Base-by-base conservation (phyloP, 108 stramenopile species). In the Seminavis robusta region DNA sequence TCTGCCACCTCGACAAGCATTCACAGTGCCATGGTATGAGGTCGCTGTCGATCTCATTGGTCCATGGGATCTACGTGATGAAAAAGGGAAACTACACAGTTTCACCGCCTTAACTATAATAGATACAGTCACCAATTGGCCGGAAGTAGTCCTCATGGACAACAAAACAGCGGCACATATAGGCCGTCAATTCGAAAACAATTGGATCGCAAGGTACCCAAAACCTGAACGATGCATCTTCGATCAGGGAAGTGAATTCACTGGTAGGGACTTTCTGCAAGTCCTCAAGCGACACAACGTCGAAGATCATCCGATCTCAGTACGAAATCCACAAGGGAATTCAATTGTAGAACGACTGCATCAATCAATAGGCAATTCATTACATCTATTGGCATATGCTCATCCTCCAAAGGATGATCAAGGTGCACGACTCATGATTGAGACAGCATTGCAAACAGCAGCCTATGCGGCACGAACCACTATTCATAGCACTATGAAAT, bases 81-180 rank as follows among this genome's bases (percentile, higher is more conserved):
- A 71, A 13, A 33, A 47, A 23, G n/a, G 19, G 36, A 30, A 53
- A 20, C 9, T 13, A 28, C 13, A 40, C 15, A 37, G 65, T 27
- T 67, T 72, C 37, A 59, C 33, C 34, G 70, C 70, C 5, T 33
- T 71, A 36, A 71, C 75, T 9, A 55, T 59, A 33, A 71, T 76
- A 36, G 65, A 76, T 27, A 53, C 59, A 17, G 47, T 47, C 10
- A 64, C 69, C 8, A 76, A 65, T 41, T 33, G 71, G 43, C 44
- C 56, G 0, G 75, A 76, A 43, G 6, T 71, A 15, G 34, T 58
- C n/a, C 46, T 33, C 0, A 63, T 67, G 28, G 28, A 51, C 30
- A 52, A 56, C 33, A 67, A 63, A 19, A 47, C 67, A 4, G 0
- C 51, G 3, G 23, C 15, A 20, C 63, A 74, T 39, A 39, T 64